These are phyloP conservation scores for Jatropha curcas DNA, from an alignment of 345 rosid species.

Conservation along the genomic window DNA sequence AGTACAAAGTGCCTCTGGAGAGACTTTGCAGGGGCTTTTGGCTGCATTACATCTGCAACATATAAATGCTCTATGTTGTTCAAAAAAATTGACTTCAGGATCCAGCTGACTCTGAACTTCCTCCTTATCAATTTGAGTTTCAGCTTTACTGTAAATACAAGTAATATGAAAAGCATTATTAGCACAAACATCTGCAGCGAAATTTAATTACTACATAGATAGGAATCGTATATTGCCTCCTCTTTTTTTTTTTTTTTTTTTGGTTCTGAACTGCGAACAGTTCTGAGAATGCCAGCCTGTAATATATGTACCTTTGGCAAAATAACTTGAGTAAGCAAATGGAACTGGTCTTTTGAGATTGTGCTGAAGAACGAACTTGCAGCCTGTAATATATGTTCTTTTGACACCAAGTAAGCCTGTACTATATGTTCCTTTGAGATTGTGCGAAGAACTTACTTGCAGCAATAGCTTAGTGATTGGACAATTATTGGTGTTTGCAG, in stretches of 20 bases:
- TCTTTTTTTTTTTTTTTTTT: too few species aligned
- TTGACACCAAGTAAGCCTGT: too few species aligned
- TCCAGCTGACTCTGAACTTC: slow-evolving; percentile 6
- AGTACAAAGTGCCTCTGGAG: slow-evolving; percentile 58
- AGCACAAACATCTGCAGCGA: neutral
- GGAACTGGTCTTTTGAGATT: neutral
- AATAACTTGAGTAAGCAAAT: neutral
- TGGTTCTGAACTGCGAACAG: neutral
- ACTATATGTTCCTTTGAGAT: neutral
- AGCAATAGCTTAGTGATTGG: too few species aligned
- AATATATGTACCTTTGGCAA: neutral
- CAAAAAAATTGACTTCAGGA: neutral
- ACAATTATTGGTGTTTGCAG: neutral
- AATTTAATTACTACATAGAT: too few species aligned
- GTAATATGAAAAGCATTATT: neutral
- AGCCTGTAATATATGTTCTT: too few species aligned
- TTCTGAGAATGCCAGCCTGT: neutral
- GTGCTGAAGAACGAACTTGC: neutral
- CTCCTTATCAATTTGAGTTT: neutral
- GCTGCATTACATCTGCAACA: slow-evolving; percentile 60
- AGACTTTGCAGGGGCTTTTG: slow-evolving; percentile 85
- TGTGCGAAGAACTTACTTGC: neutral
- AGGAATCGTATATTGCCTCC: too few species aligned
- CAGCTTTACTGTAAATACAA: slow-evolving; percentile 3
- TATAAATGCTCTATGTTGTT: neutral